These are phyloP conservation scores for Candida arabinofermentans DNA, from an alignment of 805 yeast genomes.

Conservation along the genomic window DNA sequence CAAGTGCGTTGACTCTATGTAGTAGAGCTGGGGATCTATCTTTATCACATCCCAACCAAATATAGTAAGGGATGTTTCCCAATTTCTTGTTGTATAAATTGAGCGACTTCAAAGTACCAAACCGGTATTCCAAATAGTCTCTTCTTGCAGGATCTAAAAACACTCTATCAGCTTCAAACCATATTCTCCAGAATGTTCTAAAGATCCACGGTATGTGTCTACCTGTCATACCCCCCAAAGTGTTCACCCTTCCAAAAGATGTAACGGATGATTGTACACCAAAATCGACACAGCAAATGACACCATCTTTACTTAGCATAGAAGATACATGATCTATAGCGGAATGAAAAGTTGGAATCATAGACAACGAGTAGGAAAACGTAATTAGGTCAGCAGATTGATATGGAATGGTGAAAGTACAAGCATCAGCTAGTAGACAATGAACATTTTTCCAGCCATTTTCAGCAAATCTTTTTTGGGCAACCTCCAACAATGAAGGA, in stretches of 20 bases:
- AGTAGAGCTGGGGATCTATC: conserved; percentile 44
- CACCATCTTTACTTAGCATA: conserved; percentile 51
- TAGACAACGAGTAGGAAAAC: conserved; percentile 75
- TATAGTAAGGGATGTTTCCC: conserved; percentile 77
- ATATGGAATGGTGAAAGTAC: conserved; percentile 55
- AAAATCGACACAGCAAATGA: conserved; percentile 72
- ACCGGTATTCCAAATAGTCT: conserved; percentile 76
- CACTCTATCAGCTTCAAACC: conserved; percentile 85
- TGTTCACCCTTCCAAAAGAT: conserved; percentile 62
- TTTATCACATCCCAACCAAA: conserved; percentile 78
- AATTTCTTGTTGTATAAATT: conserved; percentile 60
- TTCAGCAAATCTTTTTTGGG: conserved; percentile 50
- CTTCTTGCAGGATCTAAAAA: conserved; percentile 77
- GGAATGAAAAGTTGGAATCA: conserved; percentile 82
- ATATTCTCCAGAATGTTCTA: conserved; percentile 79
- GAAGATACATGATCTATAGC: conserved; percentile 65
- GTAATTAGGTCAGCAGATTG: conserved; percentile 66
- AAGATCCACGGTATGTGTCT: conserved; percentile 74
- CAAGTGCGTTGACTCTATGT: conserved; percentile 60
- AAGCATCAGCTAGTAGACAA: conserved; percentile 71
- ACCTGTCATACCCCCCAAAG: conserved; percentile 68
- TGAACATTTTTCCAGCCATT: conserved; percentile 56
- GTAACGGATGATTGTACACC: conserved; percentile 70
- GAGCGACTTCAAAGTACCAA: conserved; percentile 75
- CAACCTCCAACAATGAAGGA: conserved; percentile 72